Evolutionary conservation across 768 basidiomycete genomes (phyloP).

Genomic region (Panaeolus cyanescens): DNA sequence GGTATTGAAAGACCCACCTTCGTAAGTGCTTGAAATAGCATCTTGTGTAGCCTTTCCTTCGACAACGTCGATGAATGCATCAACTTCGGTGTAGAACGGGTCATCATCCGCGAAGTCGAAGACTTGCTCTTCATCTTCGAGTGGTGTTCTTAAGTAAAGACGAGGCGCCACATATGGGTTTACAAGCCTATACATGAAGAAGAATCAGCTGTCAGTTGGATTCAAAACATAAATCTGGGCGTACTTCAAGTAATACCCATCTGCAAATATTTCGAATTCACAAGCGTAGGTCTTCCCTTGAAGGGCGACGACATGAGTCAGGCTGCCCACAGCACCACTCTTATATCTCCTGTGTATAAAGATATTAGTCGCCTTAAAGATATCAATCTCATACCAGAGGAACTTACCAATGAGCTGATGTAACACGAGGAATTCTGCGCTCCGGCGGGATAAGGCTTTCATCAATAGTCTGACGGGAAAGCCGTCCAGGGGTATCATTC

Average conservation of each 20-base stretch:
- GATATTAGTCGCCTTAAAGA: background rate
- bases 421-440: slow-evolving; percentile 92
- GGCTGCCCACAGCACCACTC: slow-evolving; percentile 89
- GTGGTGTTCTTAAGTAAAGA: slow-evolving; percentile 82
- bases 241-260: slow-evolving; percentile 86
- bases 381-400: slow-evolving; percentile 12
- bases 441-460: slow-evolving; percentile 82
- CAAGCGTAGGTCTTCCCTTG: slow-evolving; percentile 94
- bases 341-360: slow-evolving; percentile 79
- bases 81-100: slow-evolving; percentile 91
- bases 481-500: slow-evolving; percentile 86
- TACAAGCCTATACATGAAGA: slow-evolving; percentile 53
- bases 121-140: slow-evolving; percentile 72
- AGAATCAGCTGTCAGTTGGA: background rate
- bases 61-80: slow-evolving; percentile 85
- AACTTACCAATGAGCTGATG: slow-evolving; percentile 82
- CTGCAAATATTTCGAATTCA: slow-evolving; percentile 91
- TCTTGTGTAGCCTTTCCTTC: slow-evolving; percentile 89
- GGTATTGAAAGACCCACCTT: slow-evolving; percentile 50
- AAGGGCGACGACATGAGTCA: slow-evolving; percentile 87
- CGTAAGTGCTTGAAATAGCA: slow-evolving; percentile 80
- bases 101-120: slow-evolving; percentile 79
- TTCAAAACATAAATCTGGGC: slow-evolving; percentile 8
- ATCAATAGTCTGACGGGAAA: slow-evolving; percentile 80
- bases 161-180: slow-evolving; percentile 94